These are phyloP conservation scores for Tolypocladium endophyticum DNA, from an alignment of 2,329 filamentous ascomycete species.

Conservation along the genomic window DNA sequence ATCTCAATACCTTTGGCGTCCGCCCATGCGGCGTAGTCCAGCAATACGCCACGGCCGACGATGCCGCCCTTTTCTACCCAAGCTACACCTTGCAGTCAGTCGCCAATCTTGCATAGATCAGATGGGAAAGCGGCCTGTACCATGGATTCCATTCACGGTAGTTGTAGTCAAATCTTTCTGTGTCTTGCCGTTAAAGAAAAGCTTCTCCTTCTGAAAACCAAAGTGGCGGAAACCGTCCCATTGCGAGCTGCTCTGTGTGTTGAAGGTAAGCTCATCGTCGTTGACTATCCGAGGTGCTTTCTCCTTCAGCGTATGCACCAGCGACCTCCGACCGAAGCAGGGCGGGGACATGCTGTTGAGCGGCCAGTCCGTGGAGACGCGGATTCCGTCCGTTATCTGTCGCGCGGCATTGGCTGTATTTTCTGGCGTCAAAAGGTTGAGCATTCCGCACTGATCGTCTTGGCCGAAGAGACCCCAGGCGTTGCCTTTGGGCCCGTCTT, in stretches of 20 bases:
- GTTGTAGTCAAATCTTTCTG: slow-evolving; percentile 32
- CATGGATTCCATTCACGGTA: slow-evolving; percentile 16
- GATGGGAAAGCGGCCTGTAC: slow-evolving; percentile 5
- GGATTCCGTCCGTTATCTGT: slow-evolving; percentile 17
- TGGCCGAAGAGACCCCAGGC: slow-evolving; percentile 46
- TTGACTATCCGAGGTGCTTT: slow-evolving; percentile 18
- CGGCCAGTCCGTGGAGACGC: slow-evolving; percentile 23
- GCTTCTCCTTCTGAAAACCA: slow-evolving; percentile 24
- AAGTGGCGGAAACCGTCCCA: slow-evolving; percentile 29
- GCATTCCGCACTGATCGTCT: slow-evolving; percentile 39
- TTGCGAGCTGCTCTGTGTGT: slow-evolving; percentile 27
- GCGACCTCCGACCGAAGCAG: slow-evolving; percentile 19
- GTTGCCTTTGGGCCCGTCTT: slow-evolving; percentile 38
- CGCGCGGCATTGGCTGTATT: slow-evolving; percentile 11
- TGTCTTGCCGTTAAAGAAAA: slow-evolving; percentile 21
- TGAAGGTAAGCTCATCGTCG: slow-evolving; percentile 22
- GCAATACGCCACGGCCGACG: slow-evolving; percentile 37
- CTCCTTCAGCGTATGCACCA: slow-evolving; percentile 17
- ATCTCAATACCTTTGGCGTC: slow-evolving; percentile 22
- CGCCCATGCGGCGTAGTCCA: slow-evolving; percentile 41
- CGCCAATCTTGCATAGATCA: too few species aligned
- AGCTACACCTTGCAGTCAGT: slow-evolving; percentile 3
- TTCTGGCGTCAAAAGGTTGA: slow-evolving; percentile 39
- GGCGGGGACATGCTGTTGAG: slow-evolving; percentile 20
- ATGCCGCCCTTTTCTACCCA: slow-evolving; percentile 29